These are phyloP conservation scores for Sarocladium kiliense DNA, from an alignment of 2,329 filamentous ascomycete genomes.

Conservation along the genomic window DNA sequence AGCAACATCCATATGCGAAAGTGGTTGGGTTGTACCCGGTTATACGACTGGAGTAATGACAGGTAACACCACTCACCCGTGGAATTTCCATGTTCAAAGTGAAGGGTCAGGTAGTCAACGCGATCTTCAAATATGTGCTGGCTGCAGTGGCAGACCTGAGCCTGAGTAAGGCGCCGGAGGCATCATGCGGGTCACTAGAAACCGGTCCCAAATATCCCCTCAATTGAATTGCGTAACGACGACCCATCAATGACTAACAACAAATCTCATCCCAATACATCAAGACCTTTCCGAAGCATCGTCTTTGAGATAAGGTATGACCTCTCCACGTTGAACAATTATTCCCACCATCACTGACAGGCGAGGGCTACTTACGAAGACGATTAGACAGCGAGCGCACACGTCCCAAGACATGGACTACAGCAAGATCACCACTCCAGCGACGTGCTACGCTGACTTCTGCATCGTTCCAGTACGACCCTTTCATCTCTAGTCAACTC, in stretches of 20 bases:
- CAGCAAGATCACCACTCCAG: conserved; percentile 56
- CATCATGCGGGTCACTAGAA: too few species aligned
- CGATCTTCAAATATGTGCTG: too few species aligned
- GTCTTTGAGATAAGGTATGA: too few species aligned
- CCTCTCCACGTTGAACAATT: neutral
- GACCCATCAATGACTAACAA: neutral
- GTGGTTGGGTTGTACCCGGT: too few species aligned
- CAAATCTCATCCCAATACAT: neutral
- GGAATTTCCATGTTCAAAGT: too few species aligned
- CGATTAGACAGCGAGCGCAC: neutral
- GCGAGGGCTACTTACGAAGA: neutral
- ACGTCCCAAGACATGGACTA: conserved; percentile 35
- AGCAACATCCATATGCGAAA: too few species aligned
- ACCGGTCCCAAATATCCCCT: neutral
- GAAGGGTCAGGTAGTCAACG: too few species aligned
- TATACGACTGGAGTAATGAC: too few species aligned
- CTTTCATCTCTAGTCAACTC: neutral
- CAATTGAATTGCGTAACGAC: neutral
- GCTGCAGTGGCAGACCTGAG: too few species aligned
- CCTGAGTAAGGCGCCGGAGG: too few species aligned
- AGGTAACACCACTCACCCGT: too few species aligned
- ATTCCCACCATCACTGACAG: too few species aligned
- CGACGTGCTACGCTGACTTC: conserved; percentile 80
- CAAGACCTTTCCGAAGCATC: neutral
- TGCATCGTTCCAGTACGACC: conserved; percentile 72